phyloP scores from a whole-genome alignment of 2,329 filamentous ascomycete species.

The Pseudonectria foliicola region DNA sequence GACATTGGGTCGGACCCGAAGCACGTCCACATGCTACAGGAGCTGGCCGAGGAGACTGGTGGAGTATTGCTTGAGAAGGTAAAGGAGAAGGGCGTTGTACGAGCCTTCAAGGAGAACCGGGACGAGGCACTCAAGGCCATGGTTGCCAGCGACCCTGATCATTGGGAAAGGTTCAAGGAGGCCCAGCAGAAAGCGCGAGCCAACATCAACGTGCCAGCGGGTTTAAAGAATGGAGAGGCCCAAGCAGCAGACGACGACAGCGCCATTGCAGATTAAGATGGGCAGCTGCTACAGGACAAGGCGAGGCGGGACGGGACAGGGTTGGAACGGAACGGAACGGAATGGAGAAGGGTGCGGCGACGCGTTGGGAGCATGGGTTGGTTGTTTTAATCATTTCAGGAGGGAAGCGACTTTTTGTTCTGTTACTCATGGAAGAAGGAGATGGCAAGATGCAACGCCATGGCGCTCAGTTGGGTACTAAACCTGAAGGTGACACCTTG shows the following conservation, averaged over 20 bases:
- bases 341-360: too few relatives aligned
- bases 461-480: too few relatives aligned
- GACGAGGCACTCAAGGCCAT: constrained; percentile 42
- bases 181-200: constrained; percentile 52
- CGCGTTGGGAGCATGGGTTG: too few relatives aligned
- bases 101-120: constrained; percentile 53
- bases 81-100: constrained; percentile 51
- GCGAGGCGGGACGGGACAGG: too few relatives aligned
- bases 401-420: too few relatives aligned
- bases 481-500: too few relatives aligned
- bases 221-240: constrained; percentile 18
- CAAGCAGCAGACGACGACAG: constrained; percentile 28
- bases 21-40: constrained; percentile 47
- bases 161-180: constrained; percentile 58
- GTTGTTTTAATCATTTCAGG: too few relatives aligned
- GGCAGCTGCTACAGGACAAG: too few relatives aligned
- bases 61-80: constrained; percentile 52
- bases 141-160: constrained; percentile 56
- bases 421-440: too few relatives aligned
- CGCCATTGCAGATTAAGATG: constrained; percentile 33
- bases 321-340: too few relatives aligned
- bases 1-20: constrained; percentile 44
- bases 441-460: too few relatives aligned
- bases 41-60: constrained; percentile 55
- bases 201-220: constrained; percentile 35